Conservation (phyloP, 2,329 filamentous ascomycete genomes). For the Phialocephala sp. region DNA sequence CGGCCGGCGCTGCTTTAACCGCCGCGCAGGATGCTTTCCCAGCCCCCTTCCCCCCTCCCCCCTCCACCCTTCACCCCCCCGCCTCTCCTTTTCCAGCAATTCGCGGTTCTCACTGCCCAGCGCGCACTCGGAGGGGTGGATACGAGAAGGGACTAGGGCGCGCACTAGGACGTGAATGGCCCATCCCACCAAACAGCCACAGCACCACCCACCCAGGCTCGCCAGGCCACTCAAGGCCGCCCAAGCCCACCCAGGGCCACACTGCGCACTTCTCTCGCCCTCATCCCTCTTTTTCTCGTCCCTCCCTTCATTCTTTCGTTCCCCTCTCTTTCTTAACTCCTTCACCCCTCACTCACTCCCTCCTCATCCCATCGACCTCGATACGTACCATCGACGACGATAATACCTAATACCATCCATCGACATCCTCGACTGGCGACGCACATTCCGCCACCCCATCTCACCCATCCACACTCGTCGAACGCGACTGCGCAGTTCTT, state of each 20-base stretch:
- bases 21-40: not conserved
- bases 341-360: conserved; percentile 40
- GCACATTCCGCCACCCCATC: conserved; percentile 36
- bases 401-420: conserved; percentile 31
- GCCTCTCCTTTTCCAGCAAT: conserved; percentile 25
- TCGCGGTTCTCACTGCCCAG: too few relatives aligned
- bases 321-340: conserved; percentile 32
- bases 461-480: conserved; percentile 24
- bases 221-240: conserved; percentile 14
- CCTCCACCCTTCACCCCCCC: conserved; percentile 25
- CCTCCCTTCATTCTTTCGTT: conserved; percentile 29
- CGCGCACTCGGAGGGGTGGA: too few relatives aligned
- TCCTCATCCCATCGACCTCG: conserved; percentile 36
- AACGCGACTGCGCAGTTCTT: conserved; percentile 36
- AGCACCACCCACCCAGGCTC: not conserved
- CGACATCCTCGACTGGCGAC: conserved; percentile 36
- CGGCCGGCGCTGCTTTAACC: not conserved
- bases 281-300: conserved; percentile 29
- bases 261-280: conserved; percentile 28
- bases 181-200: conserved; percentile 5
- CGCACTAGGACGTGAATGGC: not conserved
- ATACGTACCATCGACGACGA: conserved; percentile 22
- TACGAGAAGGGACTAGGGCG: too few relatives aligned
- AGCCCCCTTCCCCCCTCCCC: conserved; percentile 28
- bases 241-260: conserved; percentile 8